A percentile compares a stretch with the other conserved stretches of the same genome.
These are phyloP conservation scores for Colletotrichum plurivorum DNA, from an alignment of 2,329 filamentous ascomycete species.

Conservation along the genomic window DNA sequence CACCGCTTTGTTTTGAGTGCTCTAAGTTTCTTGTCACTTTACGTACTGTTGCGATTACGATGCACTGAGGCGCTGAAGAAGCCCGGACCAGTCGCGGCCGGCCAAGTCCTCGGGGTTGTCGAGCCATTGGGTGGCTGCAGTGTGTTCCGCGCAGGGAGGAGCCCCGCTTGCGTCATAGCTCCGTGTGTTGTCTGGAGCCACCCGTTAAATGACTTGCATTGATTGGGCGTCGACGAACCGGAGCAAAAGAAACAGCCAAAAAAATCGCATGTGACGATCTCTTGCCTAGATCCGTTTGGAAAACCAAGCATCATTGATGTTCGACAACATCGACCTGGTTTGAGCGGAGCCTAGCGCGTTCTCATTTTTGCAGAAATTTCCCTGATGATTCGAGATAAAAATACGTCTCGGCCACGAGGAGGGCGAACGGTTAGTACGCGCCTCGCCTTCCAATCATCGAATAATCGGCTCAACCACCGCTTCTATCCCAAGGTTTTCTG, in stretches of 20 bases:
- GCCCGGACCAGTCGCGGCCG: conserved; percentile 19
- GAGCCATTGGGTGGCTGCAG: conserved; percentile 23
- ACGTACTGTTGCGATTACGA: too few species aligned
- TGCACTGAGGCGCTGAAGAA: conserved; percentile 27
- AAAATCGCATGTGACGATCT: conserved; percentile 38
- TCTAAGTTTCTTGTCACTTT: conserved; percentile 16
- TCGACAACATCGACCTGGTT: neutral
- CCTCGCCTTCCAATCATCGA: conserved; percentile 9
- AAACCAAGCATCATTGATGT: conserved; percentile 31
- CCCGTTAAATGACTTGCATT: conserved; percentile 19
- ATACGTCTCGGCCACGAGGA: neutral
- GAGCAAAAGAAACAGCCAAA: neutral
- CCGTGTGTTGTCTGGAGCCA: conserved; percentile 29
- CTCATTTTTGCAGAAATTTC: neutral
- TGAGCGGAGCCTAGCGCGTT: too few species aligned
- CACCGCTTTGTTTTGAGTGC: conserved; percentile 14
- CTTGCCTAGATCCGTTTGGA: neutral
- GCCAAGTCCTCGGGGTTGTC: conserved; percentile 22
- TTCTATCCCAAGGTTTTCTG: conserved; percentile 1
- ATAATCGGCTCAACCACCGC: neutral
- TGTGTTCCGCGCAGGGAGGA: neutral
- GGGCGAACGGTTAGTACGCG: neutral
- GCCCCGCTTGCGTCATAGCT: conserved; percentile 38
- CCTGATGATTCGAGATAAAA: neutral
- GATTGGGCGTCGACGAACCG: conserved; percentile 19